These are phyloP conservation scores for Sporisorium sorghi DNA, from an alignment of 1,284 basidiomycete species.

Conservation along the genomic window DNA sequence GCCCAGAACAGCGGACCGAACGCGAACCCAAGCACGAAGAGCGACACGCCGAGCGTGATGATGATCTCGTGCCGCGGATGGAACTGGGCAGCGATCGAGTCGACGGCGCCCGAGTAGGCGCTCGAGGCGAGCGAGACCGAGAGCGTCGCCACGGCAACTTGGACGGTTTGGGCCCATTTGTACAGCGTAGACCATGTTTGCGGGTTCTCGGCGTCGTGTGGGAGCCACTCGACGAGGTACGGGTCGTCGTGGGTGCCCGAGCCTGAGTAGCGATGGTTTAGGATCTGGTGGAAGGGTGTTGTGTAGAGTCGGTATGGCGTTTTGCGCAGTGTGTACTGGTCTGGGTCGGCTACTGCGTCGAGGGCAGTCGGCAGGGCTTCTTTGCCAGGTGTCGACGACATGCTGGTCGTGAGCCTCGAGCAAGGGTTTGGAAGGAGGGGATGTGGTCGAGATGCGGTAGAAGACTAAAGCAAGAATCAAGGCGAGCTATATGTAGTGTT, in stretches of 20 bases:
- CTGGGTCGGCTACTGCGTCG: constrained; percentile 13
- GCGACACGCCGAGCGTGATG: constrained; percentile 71
- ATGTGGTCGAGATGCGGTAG: not conserved
- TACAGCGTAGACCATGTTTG: constrained; percentile 24
- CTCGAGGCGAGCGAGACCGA: constrained; percentile 59
- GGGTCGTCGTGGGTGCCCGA: constrained; percentile 70
- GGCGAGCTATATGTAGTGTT: not conserved
- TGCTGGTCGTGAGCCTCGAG: constrained; percentile 9
- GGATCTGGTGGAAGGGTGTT: constrained; percentile 70
- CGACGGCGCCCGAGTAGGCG: constrained; percentile 59
- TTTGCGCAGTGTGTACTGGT: constrained; percentile 41
- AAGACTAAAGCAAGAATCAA: not conserved
- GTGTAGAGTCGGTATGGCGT: constrained; percentile 57
- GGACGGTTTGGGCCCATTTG: constrained; percentile 56
- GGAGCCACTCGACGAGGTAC: constrained; percentile 67
- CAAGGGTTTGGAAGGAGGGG: not conserved
- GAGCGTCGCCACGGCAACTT: constrained; percentile 63
- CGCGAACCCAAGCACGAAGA: constrained; percentile 77
- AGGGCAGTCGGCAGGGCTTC: not conserved
- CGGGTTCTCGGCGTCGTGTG: constrained; percentile 56
- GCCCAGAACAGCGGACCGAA: constrained; percentile 73
- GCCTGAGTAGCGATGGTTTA: constrained; percentile 69
- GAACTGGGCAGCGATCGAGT: constrained; percentile 47
- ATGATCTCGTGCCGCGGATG: constrained; percentile 44
- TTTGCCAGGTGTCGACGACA: constrained; percentile 16